phyloP scores from a whole-genome alignment of 2,329 filamentous ascomycete genomes.

The Grosmannia huntii region DNA sequence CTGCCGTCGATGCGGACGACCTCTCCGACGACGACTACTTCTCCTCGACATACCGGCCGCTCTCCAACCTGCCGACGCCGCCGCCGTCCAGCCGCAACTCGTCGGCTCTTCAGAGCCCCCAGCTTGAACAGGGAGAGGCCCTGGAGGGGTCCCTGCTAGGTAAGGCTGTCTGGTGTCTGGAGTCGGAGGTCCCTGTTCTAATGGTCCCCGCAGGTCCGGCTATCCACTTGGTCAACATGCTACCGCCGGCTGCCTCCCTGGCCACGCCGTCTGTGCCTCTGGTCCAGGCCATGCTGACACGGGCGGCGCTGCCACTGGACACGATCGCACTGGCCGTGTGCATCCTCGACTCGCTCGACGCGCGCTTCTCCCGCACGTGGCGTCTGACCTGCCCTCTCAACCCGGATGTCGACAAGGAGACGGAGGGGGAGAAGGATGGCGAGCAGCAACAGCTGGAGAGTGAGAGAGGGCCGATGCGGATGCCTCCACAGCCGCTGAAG shows the following conservation, averaged over 20 bases:
- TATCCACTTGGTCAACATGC: conserved; percentile 52
- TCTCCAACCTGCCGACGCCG: conserved; percentile 56
- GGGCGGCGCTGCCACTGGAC: conserved; percentile 45
- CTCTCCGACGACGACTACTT: conserved; percentile 35
- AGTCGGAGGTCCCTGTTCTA: neutral
- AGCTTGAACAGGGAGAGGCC: conserved; percentile 5
- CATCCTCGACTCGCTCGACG: conserved; percentile 52
- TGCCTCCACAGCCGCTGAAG: conserved; percentile 16
- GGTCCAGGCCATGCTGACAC: conserved; percentile 47
- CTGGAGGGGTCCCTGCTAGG: conserved; percentile 20
- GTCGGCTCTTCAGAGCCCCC: conserved; percentile 30
- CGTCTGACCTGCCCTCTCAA: conserved; percentile 42
- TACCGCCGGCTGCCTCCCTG: conserved; percentile 50
- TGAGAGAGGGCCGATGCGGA: too few relatives aligned
- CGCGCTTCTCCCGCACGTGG: conserved; percentile 50
- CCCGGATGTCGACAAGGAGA: neutral
- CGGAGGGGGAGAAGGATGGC: neutral
- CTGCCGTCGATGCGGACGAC: conserved; percentile 19
- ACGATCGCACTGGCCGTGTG: conserved; percentile 52
- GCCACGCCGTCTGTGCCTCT: conserved; percentile 42
- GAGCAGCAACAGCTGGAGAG: neutral
- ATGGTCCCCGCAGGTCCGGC: conserved; percentile 38
- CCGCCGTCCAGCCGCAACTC: conserved; percentile 40
- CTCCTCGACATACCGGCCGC: conserved; percentile 46
- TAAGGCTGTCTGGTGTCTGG: conserved; percentile 12